These are phyloP conservation scores for Albifimbria verrucaria DNA, from an alignment of 2,329 filamentous ascomycete genomes.

Conservation along the genomic window DNA sequence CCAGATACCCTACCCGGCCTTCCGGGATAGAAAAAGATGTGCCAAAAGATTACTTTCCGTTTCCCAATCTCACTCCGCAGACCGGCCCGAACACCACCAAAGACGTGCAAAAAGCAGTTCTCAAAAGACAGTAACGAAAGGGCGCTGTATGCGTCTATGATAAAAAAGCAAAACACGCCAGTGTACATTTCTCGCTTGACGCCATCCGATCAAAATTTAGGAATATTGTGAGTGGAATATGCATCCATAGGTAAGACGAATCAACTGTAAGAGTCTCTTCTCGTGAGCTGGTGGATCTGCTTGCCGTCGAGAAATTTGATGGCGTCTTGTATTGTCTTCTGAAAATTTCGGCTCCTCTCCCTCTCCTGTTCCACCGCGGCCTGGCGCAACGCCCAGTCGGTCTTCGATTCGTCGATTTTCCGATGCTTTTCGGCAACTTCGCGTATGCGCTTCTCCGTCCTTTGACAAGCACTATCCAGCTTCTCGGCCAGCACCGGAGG, in stretches of 20 bases:
- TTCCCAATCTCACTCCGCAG: too few relatives aligned
- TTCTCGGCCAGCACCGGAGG: constrained; percentile 35
- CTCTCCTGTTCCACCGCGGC: constrained; percentile 42
- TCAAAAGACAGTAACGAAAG: not conserved
- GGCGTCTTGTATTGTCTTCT: constrained; percentile 44
- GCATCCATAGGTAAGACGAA: too few relatives aligned
- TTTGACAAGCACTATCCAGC: constrained; percentile 47
- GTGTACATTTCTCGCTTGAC: not conserved
- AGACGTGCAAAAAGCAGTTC: too few relatives aligned
- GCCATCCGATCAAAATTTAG: not conserved
- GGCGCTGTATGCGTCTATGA: not conserved
- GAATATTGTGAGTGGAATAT: not conserved
- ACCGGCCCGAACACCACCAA: too few relatives aligned
- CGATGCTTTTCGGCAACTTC: constrained; percentile 35
- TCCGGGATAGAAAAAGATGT: too few relatives aligned
- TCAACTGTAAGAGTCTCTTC: constrained; percentile 13
- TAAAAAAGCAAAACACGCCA: not conserved
- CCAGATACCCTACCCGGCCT: too few relatives aligned
- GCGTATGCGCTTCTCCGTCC: constrained; percentile 42
- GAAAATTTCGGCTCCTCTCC: constrained; percentile 47
- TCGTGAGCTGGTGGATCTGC: constrained; percentile 17
- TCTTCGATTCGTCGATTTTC: constrained; percentile 39
- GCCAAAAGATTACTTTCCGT: too few relatives aligned
- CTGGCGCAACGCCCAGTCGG: constrained; percentile 41
- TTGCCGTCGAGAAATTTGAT: constrained; percentile 33